phyloP scores from a whole-genome alignment of 2,329 filamentous ascomycete species.

The Colletotrichum salicis region DNA sequence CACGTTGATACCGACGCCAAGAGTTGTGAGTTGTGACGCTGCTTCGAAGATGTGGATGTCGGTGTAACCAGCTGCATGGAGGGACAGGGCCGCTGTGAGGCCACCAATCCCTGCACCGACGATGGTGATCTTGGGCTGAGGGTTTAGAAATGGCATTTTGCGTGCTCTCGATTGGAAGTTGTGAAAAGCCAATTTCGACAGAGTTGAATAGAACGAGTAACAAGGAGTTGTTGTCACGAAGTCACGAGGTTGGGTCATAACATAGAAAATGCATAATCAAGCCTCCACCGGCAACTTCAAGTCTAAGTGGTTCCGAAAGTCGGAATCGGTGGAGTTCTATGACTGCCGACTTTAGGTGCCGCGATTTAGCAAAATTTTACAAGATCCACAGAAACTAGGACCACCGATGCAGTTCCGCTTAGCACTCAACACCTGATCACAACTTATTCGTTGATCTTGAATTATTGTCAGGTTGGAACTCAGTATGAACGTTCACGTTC shows the following conservation, averaged over 20 bases:
- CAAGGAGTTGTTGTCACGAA: not conserved
- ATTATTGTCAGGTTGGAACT: not conserved
- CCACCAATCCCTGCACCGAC: conserved; percentile 39
- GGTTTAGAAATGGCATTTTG: not conserved
- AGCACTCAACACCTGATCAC: not conserved
- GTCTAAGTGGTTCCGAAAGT: conserved; percentile 9
- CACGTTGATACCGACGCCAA: conserved; percentile 23
- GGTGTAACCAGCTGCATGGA: conserved; percentile 26
- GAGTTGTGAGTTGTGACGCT: conserved; percentile 24
- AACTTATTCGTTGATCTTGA: not conserved
- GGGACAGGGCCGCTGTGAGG: conserved; percentile 26
- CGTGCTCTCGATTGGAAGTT: not conserved
- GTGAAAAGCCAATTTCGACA: not conserved
- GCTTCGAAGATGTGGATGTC: conserved; percentile 26
- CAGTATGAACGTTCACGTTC: not conserved
- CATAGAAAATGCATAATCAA: not conserved
- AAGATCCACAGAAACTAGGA: not conserved
- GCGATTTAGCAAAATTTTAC: not conserved
- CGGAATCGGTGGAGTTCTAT: not conserved
- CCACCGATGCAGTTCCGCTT: not conserved
- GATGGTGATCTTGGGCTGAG: conserved; percentile 39
- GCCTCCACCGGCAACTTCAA: not conserved
- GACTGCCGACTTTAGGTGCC: conserved; percentile 1
- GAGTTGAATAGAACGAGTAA: not conserved
- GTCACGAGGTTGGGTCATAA: not conserved